Evolutionary conservation across 208 protist genomes (phyloP).

Genomic region (Naegleria gruberi): DNA sequence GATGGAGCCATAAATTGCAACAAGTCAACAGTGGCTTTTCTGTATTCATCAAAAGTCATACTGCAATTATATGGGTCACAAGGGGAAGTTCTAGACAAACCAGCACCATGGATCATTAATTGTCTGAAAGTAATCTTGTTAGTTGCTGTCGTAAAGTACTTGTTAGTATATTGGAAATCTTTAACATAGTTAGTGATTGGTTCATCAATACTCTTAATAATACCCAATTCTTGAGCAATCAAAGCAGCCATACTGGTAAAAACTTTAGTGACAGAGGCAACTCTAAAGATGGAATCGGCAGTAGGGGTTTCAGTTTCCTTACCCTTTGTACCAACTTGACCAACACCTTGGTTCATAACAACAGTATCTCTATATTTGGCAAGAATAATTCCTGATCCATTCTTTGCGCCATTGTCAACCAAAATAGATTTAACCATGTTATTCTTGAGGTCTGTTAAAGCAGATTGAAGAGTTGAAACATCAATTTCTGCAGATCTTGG

Average conservation of each 20-base stretch:
- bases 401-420: too few relatives aligned
- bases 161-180: too few relatives aligned
- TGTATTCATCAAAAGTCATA: background rate
- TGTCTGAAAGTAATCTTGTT: background rate
- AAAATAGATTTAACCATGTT: too few relatives aligned
- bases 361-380: too few relatives aligned
- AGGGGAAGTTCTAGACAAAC: background rate
- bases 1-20: background rate
- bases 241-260: background rate
- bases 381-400: too few relatives aligned
- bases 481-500: too few relatives aligned
- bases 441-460: too few relatives aligned
- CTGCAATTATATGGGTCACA: background rate
- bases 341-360: too few relatives aligned
- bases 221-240: background rate
- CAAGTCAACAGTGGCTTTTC: background rate
- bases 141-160: background rate
- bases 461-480: too few relatives aligned
- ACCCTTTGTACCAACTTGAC: too few relatives aligned
- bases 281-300: background rate
- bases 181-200: too few relatives aligned
- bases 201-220: background rate
- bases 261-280: background rate
- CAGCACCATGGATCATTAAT: background rate
- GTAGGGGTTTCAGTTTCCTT: too few relatives aligned